phyloP scores from a whole-genome alignment of 2,329 filamentous ascomycete genomes.

The Calonectria pseudoreteaudii region DNA sequence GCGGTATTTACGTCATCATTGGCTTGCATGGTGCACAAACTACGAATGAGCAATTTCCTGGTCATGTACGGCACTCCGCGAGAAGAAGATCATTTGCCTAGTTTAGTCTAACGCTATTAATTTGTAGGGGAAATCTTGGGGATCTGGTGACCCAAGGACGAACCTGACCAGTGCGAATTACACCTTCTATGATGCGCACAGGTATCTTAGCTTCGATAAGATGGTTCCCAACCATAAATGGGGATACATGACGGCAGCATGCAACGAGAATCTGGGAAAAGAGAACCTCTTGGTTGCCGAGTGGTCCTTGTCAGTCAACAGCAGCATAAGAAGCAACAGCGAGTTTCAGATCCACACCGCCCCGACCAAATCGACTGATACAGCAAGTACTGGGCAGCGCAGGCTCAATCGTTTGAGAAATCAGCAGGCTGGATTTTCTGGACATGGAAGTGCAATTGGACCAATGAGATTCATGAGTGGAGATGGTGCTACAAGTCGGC shows the following conservation, averaged over 20 bases:
- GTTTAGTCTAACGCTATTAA: not conserved
- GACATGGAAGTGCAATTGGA: constrained; percentile 64
- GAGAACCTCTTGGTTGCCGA: constrained; percentile 67
- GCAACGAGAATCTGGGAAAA: constrained; percentile 55
- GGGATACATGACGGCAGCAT: constrained; percentile 64
- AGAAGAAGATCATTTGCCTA: accelerated
- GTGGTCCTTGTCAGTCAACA: constrained; percentile 66
- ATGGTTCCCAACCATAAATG: constrained; percentile 56
- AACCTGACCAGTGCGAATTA: constrained; percentile 56
- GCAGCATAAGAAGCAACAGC: constrained; percentile 56
- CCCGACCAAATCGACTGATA: constrained; percentile 62
- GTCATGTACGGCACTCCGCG: constrained; percentile 39
- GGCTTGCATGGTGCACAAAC: constrained; percentile 41
- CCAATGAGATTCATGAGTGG: constrained; percentile 56
- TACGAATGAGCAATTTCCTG: constrained; percentile 40
- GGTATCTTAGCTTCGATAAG: constrained; percentile 67
- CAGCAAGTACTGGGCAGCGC: constrained; percentile 66
- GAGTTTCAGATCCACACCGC: constrained; percentile 54
- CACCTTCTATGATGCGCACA: constrained; percentile 68
- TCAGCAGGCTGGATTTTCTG: constrained; percentile 69
- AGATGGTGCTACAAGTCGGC: constrained; percentile 59
- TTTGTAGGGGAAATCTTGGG: constrained; percentile 59
- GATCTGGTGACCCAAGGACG: constrained; percentile 63
- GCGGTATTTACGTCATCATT: constrained; percentile 40
- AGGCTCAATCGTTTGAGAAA: constrained; percentile 66